Evolutionary conservation across 805 yeast genomes (phyloP), one percentile per base, ranked within the genome.

Genomic region (Spathaspora boniae): DNA sequence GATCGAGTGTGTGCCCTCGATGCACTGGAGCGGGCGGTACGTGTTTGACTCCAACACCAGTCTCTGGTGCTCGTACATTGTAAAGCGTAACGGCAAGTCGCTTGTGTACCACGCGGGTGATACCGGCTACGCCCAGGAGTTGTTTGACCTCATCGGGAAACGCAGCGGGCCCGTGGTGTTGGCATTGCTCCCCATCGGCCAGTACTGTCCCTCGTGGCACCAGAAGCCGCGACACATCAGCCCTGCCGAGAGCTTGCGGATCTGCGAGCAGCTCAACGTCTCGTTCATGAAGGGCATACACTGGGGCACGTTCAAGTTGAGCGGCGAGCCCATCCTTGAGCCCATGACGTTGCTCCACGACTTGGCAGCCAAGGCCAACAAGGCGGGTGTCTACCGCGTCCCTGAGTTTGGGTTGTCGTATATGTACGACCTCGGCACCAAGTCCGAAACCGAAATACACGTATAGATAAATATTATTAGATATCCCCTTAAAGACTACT

Each of bases 21-120:
- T 83, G 94, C 98, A 91, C 59, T 91, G 98, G 98, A 84, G 95
- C 1, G 98, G 98, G 0, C 62, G 96, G 24, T 73, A 74, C 22
- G 58, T 89, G n/a, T 52, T 79, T 14, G 98, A 91, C 55, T 74
- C 94, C 2, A 91, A 91, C 57, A 62, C 65, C 16, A 75, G 94
- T 0, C 62, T 91, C 34, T 91, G 98, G 98, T 86, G 95, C 48
- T 86, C 96, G 0, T 91, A 82, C 50, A 51, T 91, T 45, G 54
- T 91, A 7, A 65, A 78, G 34, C 74, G 78, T 39, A 74, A 85
- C 44, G 81, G 79, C 0, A 68, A 76, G 45, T 85, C 96, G 0
- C 52, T 88, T 1, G 63, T 89, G 29, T 91, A 80, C 66, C 98
- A 91, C 57, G 95, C 91, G 12, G 98, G 98, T 8, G 98, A 91